phyloP scores from a whole-genome alignment of 2,329 filamentous ascomycete species.

The Calcarisporium arbuscula region DNA sequence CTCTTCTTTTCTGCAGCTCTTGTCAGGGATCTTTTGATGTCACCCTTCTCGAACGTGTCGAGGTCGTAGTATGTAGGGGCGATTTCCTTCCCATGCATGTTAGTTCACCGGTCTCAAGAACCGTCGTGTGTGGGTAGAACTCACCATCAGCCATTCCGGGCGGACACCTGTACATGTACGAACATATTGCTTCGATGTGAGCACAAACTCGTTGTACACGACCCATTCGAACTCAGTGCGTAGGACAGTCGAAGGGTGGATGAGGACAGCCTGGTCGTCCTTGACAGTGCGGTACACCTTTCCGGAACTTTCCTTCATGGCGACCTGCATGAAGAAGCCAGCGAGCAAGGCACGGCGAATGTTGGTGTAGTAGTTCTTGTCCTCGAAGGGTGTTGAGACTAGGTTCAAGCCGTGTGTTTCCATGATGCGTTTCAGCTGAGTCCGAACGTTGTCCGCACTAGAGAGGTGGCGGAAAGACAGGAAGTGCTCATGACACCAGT shows the following conservation, averaged over 20 bases:
- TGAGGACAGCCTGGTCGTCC: slow-evolving; percentile 86
- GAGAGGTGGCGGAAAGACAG: slow-evolving; percentile 81
- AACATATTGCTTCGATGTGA: slow-evolving; percentile 98
- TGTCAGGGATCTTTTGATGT: slow-evolving; percentile 66
- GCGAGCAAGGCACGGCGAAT: slow-evolving; percentile 87
- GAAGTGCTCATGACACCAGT: slow-evolving; percentile 98
- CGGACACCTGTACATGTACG: slow-evolving; percentile 86
- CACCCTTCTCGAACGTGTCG: slow-evolving; percentile 73
- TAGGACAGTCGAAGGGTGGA: slow-evolving; percentile 90
- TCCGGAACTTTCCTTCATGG: slow-evolving; percentile 80
- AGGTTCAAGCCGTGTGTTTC: slow-evolving; percentile 83
- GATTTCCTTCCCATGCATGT: too few relatives aligned
- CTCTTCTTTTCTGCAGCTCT: slow-evolving; percentile 54
- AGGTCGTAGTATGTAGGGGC: slow-evolving; percentile 90
- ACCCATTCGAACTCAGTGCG: slow-evolving; percentile 92
- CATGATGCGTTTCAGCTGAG: slow-evolving; percentile 94
- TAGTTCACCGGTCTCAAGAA: slow-evolving; percentile 3
- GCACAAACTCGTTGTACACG: slow-evolving; percentile 95
- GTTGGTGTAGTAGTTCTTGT: slow-evolving; percentile 98
- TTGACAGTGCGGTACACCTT: slow-evolving; percentile 96
- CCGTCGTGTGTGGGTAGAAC: slow-evolving; percentile 21
- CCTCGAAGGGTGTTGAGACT: slow-evolving; percentile 80
- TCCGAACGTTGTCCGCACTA: slow-evolving; percentile 88
- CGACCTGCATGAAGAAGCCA: slow-evolving; percentile 99
- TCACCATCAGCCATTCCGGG: slow-evolving; percentile 88